phyloP scores from a whole-genome alignment of 2,329 filamentous ascomycete genomes.

The Cordyceps fumosorosea region DNA sequence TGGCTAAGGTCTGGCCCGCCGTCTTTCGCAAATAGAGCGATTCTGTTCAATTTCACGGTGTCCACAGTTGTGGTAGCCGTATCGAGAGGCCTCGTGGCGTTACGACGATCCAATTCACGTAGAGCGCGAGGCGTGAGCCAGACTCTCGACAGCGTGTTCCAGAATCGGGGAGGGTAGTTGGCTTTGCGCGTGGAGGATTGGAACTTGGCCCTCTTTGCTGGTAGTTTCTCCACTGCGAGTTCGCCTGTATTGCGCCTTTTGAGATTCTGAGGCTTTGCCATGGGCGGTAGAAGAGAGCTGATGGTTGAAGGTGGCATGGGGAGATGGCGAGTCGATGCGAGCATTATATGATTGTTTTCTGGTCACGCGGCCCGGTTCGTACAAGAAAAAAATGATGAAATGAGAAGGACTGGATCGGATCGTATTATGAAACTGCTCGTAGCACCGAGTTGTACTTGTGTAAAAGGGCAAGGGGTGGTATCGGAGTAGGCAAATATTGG shows the following conservation, averaged over 20 bases:
- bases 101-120: conserved; percentile 22
- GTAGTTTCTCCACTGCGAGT: not conserved
- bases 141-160: conserved; percentile 21
- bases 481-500: too few species aligned
- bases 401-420: not conserved
- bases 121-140: conserved; percentile 22
- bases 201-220: not conserved
- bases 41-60: not conserved
- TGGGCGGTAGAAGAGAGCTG: not conserved
- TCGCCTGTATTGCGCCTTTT: not conserved
- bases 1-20: conserved; percentile 19
- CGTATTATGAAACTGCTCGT: too few species aligned
- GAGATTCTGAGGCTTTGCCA: not conserved
- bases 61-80: not conserved
- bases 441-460: too few species aligned
- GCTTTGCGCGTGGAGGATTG: not conserved
- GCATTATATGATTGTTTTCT: too few species aligned
- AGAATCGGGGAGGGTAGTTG: conserved; percentile 17
- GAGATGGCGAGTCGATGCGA: not conserved
- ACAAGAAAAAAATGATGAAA: not conserved
- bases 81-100: conserved; percentile 1
- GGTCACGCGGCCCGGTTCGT: not conserved
- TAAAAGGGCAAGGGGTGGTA: too few species aligned
- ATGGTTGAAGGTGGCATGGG: not conserved
- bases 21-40: conserved; percentile 6